These are phyloP conservation scores for Vigna angularis DNA, from an alignment of 306 rosid genomes.

Conservation along the genomic window DNA sequence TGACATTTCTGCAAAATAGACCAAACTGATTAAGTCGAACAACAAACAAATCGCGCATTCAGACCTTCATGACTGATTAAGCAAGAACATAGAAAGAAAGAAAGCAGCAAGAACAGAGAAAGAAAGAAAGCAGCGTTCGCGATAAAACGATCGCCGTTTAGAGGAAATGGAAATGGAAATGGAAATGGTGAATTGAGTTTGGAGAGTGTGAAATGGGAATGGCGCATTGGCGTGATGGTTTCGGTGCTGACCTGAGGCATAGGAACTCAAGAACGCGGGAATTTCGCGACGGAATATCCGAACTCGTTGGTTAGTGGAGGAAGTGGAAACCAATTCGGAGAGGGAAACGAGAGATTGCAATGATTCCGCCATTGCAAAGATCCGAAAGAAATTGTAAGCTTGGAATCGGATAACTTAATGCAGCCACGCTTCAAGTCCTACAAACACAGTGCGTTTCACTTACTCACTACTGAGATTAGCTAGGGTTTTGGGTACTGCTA, in stretches of 20 bases:
- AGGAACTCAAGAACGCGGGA: slow-evolving; percentile 56
- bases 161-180: slow-evolving; percentile 1
- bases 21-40: slow-evolving; percentile 29
- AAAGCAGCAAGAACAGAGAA: not conserved
- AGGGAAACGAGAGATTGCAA: slow-evolving; percentile 63
- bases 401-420: slow-evolving; percentile 7
- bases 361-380: slow-evolving; percentile 70
- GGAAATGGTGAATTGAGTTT: not conserved
- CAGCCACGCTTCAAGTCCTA: not conserved
- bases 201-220: not conserved
- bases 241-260: slow-evolving; percentile 60
- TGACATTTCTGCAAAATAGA: slow-evolving; percentile 65
- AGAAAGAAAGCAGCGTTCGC: not conserved
- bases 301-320: slow-evolving; percentile 72
- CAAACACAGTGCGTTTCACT: slow-evolving; percentile 36
- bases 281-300: slow-evolving; percentile 75
- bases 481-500: slow-evolving; percentile 50
- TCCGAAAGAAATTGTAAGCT: slow-evolving; percentile 36
- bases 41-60: slow-evolving; percentile 13
- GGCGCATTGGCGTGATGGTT: not conserved
- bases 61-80: not conserved
- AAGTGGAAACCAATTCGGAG: slow-evolving; percentile 65
- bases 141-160: not conserved
- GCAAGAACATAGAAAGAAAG: not conserved
- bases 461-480: slow-evolving; percentile 9